Evolutionary conservation across 2,329 filamentous ascomycete species (phyloP), one percentile per base, ranked within the genome.

Genomic region (Rosellinia necatrix): DNA sequence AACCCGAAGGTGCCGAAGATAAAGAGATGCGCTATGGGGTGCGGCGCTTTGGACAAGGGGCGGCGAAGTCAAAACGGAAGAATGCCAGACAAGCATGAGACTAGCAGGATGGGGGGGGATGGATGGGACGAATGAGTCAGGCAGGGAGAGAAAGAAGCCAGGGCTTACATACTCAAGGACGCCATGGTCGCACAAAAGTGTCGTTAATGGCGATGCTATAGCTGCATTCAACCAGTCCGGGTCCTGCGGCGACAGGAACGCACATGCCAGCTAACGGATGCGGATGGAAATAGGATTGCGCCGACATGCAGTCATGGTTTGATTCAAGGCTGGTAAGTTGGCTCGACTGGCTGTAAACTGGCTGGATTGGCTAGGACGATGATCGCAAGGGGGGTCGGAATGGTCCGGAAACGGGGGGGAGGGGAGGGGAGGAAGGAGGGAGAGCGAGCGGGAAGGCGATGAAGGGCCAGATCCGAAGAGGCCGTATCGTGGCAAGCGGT

Each of bases 151-250:
- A n/a, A n/a, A 50, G 48, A 37, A 38, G 42, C 35, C 5, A 50
- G 56, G 60, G 64, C 58, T 69, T 65, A 70, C 67, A 66, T 68
- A 70, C 67, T 68, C 50, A 70, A 60, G 51, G 67, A 67, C 42
- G 67, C 64, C 67, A 70, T 70, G 60, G 25, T 62, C 25, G 46
- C 43, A 48, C 47, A 29, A 25, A 42, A 25, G 19, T 7, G 30
- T 44, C 40, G 15, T 24, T 10, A 4, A 35, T 35, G 7, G 9
- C 13, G 13, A 12, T 60, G 61, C 53, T 63, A 66, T 65, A 65
- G 64, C 62, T 59, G 65, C 60, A 64, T 64, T 66, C 60, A 61
- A 58, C 61, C 44, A 37, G 53, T n/a, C 24, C 34, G 22, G 43
- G 19, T 41, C 53, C 58, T 57, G 58, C 55, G 58, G 56, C 50